Conservation (phyloP, 805 yeast genomes). For the Candida broadrunensis region DNA sequence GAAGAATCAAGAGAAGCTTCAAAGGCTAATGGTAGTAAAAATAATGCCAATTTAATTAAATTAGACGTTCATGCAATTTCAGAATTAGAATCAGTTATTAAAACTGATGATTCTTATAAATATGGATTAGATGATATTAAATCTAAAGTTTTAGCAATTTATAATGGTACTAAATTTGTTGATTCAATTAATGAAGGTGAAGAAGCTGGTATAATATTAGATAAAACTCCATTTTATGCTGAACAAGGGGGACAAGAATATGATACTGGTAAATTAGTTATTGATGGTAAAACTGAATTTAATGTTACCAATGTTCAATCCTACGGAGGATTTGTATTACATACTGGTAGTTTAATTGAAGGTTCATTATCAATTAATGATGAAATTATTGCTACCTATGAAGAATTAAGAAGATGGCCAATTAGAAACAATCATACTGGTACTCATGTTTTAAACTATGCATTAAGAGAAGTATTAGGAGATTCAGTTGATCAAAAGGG, state of each 20-base stretch:
- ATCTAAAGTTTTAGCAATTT: conserved; percentile 69
- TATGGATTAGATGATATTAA: conserved; percentile 69
- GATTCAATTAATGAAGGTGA: conserved; percentile 35
- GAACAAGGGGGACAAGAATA: conserved; percentile 99
- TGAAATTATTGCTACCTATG: conserved; percentile 78
- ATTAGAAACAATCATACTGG: conserved; percentile 98
- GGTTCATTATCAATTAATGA: conserved; percentile 71
- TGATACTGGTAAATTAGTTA: conserved; percentile 89
- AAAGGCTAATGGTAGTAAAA: conserved; percentile 71
- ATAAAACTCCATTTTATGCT: conserved; percentile 93
- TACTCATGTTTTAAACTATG: conserved; percentile 91
- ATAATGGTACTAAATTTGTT: conserved; percentile 63
- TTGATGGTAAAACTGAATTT: conserved; percentile 86
- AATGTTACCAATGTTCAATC: conserved; percentile 87
- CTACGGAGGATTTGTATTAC: conserved; percentile 93
- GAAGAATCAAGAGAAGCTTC: conserved; percentile 91
- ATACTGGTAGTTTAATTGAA: conserved; percentile 82
- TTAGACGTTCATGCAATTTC: conserved; percentile 90
- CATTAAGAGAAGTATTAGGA: conserved; percentile 82
- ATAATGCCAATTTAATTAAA: conserved; percentile 61
- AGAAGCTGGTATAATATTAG: conserved; percentile 71
- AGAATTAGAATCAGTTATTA: conserved; percentile 63
- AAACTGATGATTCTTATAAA: conserved; percentile 81
- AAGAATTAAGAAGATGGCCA: conserved; percentile 93
- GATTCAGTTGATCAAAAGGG: conserved; percentile 93